A percentile compares a stretch with the other conserved stretches of the same genome.
These are phyloP conservation scores for Cytospora mali DNA, from an alignment of 2,329 filamentous ascomycete species.

Conservation along the genomic window DNA sequence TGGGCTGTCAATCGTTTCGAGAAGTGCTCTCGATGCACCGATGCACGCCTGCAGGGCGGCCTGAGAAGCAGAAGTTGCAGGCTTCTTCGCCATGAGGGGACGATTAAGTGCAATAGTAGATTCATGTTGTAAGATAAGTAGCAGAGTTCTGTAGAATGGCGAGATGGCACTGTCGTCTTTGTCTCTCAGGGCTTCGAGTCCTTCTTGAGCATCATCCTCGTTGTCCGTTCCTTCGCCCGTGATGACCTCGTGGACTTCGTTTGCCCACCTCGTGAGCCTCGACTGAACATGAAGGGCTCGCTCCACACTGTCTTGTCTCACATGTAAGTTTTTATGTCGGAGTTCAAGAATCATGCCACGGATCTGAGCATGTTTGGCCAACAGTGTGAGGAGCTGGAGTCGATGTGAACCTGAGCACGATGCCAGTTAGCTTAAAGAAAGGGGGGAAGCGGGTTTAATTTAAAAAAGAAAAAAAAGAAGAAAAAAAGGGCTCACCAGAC, in stretches of 20 bases:
- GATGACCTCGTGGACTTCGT: slow-evolving; percentile 26
- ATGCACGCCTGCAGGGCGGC: slow-evolving; percentile 31
- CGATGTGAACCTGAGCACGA: background rate
- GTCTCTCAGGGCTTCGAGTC: background rate
- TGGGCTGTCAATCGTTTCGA: slow-evolving; percentile 24
- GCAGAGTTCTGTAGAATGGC: slow-evolving; percentile 19
- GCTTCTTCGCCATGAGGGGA: slow-evolving; percentile 29
- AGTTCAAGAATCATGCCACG: slow-evolving; percentile 31
- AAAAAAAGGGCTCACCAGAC: background rate
- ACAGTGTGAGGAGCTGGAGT: slow-evolving; percentile 27
- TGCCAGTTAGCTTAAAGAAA: background rate
- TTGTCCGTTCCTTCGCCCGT: slow-evolving; percentile 17
- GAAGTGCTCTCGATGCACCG: slow-evolving; percentile 29
- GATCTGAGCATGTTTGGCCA: slow-evolving; percentile 30
- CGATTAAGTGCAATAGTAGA: slow-evolving; percentile 30
- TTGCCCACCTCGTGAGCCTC: slow-evolving; percentile 27
- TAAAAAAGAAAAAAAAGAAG: too few relatives aligned
- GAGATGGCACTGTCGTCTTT: background rate
- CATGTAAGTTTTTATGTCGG: slow-evolving; percentile 28
- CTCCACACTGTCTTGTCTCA: slow-evolving; percentile 28
- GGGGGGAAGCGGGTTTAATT: too few relatives aligned
- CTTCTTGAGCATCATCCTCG: slow-evolving; percentile 1
- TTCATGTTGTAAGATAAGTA: slow-evolving; percentile 29
- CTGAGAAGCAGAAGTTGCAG: slow-evolving; percentile 28
- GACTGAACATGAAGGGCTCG: slow-evolving; percentile 29